These are phyloP conservation scores for Cordyceps farinosa DNA, from an alignment of 2,329 filamentous ascomycete species.

Conservation along the genomic window DNA sequence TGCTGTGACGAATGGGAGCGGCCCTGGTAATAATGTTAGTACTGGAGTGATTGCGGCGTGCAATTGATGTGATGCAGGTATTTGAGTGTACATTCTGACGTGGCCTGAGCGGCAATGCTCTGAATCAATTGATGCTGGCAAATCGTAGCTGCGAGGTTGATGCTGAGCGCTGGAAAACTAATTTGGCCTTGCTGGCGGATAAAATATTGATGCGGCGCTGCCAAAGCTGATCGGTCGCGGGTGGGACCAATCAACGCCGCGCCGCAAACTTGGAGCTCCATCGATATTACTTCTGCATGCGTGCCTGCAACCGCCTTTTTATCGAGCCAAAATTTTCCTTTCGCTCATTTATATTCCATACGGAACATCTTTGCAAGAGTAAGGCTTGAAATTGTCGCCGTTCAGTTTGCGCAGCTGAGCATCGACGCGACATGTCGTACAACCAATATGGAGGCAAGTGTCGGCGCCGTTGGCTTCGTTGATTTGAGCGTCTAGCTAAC, in stretches of 20 bases:
- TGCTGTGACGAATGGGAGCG: constrained; percentile 15
- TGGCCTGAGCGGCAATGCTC: constrained; percentile 4
- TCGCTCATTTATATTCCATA: too few species aligned
- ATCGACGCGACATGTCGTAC: constrained; percentile 44
- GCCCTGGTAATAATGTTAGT: constrained; percentile 9
- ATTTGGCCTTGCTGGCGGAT: constrained; percentile 5
- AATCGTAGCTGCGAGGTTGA: neutral
- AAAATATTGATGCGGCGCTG: constrained; percentile 16
- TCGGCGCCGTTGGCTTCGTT: neutral
- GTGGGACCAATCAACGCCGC: constrained; percentile 20
- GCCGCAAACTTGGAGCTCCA: constrained; percentile 20
- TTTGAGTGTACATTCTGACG: constrained; percentile 11
- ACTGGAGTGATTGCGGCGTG: neutral
- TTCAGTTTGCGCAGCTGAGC: neutral
- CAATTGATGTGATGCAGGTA: neutral
- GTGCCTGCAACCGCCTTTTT: neutral
- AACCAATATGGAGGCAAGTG: constrained; percentile 57
- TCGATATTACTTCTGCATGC: neutral
- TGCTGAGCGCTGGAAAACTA: constrained; percentile 1
- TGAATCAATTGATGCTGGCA: neutral
- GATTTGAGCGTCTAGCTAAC: neutral
- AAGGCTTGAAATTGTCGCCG: neutral
- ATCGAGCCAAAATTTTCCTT: neutral
- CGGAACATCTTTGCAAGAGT: too few species aligned
- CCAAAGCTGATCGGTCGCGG: neutral